Evolutionary conservation across 2,329 filamentous ascomycete species (phyloP).

Genomic region (Apiospora arundinis): DNA sequence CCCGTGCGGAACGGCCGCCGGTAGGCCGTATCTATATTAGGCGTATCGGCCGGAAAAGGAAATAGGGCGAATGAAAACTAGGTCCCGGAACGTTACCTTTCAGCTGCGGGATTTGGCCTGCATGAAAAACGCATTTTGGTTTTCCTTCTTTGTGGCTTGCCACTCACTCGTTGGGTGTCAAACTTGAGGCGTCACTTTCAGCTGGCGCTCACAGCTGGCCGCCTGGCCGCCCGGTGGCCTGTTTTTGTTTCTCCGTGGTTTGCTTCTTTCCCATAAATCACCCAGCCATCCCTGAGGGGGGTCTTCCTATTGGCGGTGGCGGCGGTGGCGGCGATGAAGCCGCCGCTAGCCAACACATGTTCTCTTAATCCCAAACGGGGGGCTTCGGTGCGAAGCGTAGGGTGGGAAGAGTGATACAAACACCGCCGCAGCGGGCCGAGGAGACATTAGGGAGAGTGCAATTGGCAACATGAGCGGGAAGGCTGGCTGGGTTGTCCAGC

Average conservation of each 20-base stretch:
- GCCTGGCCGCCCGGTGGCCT: too few species aligned
- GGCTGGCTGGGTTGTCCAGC: too few species aligned
- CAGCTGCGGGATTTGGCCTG: background rate
- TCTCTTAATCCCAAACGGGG: background rate
- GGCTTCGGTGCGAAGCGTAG: background rate
- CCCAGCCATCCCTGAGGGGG: background rate
- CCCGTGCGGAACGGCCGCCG: background rate
- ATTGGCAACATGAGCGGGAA: background rate
- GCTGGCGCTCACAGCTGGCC: background rate
- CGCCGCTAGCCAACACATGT: background rate
- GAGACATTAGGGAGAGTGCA: background rate
- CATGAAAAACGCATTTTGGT: background rate
- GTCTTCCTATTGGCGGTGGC: background rate
- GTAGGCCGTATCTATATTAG: background rate
- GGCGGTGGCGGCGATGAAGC: too few species aligned
- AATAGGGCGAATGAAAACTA: background rate
- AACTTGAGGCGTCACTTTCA: background rate
- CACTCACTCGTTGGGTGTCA: background rate
- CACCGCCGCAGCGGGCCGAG: background rate
- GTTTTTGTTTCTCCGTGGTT: background rate
- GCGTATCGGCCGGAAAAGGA: constrained; percentile 10
- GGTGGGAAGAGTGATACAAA: background rate
- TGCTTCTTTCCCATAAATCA: background rate
- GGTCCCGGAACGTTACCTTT: background rate
- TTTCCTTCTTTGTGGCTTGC: background rate